Conservation (phyloP, 2,329 filamentous ascomycete species). For the Cladosporium austrohemisphaericum region DNA sequence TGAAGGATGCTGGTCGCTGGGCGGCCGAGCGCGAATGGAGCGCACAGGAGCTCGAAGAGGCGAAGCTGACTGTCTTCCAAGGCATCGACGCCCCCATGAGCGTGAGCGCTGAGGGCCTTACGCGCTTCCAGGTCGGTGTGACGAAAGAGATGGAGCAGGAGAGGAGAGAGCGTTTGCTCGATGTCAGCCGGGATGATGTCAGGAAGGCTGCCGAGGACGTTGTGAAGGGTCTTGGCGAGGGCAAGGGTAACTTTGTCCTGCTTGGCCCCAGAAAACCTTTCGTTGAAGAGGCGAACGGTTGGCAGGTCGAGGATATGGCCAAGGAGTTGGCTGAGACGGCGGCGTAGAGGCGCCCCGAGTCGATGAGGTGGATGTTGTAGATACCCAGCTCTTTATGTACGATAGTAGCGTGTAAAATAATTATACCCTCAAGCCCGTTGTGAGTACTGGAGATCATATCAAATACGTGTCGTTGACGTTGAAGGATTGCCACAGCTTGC, state of each 20-base stretch:
- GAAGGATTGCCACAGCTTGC: too few relatives aligned
- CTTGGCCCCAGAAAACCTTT: conserved; percentile 56
- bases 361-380: conserved; percentile 6
- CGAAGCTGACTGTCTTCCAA: conserved; percentile 94
- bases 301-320: conserved; percentile 71
- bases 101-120: conserved; percentile 84
- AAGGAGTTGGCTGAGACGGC: conserved; percentile 11
- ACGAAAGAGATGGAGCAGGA: conserved; percentile 85
- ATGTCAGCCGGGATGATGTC: conserved; percentile 78
- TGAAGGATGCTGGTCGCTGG: conserved; percentile 77
- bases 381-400: conserved; percentile 16
- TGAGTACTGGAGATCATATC: too few relatives aligned
- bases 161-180: conserved; percentile 77
- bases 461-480: too few relatives aligned
- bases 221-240: conserved; percentile 45
- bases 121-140: conserved; percentile 77
- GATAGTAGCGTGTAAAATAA: conserved; percentile 1
- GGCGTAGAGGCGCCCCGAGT: neutral
- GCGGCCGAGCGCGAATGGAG: conserved; percentile 78
- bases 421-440: too few relatives aligned
- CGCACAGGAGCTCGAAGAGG: conserved; percentile 84
- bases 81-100: conserved; percentile 81
- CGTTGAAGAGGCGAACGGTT: conserved; percentile 59
- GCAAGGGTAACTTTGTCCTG: conserved; percentile 15
- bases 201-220: conserved; percentile 77